Conservation (phyloP, 2,329 filamentous ascomycete genomes). For the Colletotrichum zoysiae region DNA sequence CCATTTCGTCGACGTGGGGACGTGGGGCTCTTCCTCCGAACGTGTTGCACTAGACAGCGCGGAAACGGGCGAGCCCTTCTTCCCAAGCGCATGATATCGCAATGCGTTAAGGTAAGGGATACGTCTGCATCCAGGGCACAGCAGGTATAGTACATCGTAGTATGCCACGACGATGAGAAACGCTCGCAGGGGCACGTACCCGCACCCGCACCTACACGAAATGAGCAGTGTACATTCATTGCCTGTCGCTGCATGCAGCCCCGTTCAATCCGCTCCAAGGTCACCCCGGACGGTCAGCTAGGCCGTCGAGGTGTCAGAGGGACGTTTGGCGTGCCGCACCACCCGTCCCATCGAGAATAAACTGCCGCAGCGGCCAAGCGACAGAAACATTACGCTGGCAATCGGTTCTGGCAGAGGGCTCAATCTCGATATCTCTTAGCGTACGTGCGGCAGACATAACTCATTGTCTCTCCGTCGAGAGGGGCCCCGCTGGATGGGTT, state of each 20-base stretch:
- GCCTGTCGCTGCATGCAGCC: slow-evolving; percentile 21
- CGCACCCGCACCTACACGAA: slow-evolving; percentile 18
- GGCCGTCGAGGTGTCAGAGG: neutral
- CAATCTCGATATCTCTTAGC: slow-evolving; percentile 9
- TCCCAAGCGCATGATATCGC: slow-evolving; percentile 18
- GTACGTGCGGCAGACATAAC: neutral
- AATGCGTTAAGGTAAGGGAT: slow-evolving; percentile 14
- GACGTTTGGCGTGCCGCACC: neutral
- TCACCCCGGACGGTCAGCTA: neutral
- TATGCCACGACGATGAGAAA: neutral
- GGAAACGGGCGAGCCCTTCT: slow-evolving; percentile 4
- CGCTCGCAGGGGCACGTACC: slow-evolving; percentile 4
- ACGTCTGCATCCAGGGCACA: neutral
- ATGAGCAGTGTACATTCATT: slow-evolving; percentile 34
- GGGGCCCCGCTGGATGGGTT: neutral
- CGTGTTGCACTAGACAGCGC: neutral
- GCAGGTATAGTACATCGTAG: too few relatives aligned
- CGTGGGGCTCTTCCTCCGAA: slow-evolving; percentile 25
- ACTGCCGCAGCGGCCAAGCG: neutral
- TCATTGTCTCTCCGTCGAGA: neutral
- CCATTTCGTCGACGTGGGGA: slow-evolving; percentile 3
- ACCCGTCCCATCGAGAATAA: neutral
- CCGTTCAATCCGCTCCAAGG: neutral
- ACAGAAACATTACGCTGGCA: slow-evolving; percentile 11
- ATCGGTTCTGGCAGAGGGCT: neutral